Evolutionary conservation across 495 filamentous ascomycete genomes (phyloP).

Genomic region (Penicillium malachiteum): DNA sequence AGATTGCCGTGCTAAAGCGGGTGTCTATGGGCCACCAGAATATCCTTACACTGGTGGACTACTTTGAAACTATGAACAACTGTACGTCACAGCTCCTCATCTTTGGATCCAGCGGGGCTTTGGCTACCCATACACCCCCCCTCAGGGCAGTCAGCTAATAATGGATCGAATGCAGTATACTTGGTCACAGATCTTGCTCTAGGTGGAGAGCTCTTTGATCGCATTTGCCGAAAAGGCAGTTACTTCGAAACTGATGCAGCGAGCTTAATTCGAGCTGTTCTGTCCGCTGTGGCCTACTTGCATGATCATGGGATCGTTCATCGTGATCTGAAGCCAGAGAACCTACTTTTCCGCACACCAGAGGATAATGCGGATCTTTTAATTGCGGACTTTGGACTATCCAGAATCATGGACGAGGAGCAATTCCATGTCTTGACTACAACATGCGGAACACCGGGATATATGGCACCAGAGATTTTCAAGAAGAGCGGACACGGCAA

Average conservation of each 20-base stretch:
- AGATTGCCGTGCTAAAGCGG: slow-evolving; percentile 93
- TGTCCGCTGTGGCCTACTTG: slow-evolving; percentile 96
- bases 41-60: slow-evolving; percentile 95
- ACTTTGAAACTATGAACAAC: slow-evolving; percentile 99
- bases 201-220: slow-evolving; percentile 95
- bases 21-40: slow-evolving; percentile 99
- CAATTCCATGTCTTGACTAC: slow-evolving; percentile 97
- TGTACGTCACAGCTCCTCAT: slow-evolving; percentile 42
- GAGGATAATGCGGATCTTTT: slow-evolving; percentile 67
- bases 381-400: slow-evolving; percentile 94
- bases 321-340: slow-evolving; percentile 67
- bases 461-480: slow-evolving; percentile 88
- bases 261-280: slow-evolving; percentile 88
- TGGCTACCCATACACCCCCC: neutral
- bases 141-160: neutral
- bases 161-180: slow-evolving; percentile 59
- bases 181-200: slow-evolving; percentile 96
- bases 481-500: slow-evolving; percentile 78
- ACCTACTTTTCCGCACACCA: slow-evolving; percentile 54
- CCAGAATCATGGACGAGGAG: slow-evolving; percentile 97
- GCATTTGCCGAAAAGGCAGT: slow-evolving; percentile 95
- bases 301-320: slow-evolving; percentile 99
- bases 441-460: slow-evolving; percentile 95
- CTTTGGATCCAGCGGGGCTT: neutral
- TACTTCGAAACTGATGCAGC: slow-evolving; percentile 98